These are phyloP conservation scores for Trypanosoma mega DNA, from an alignment of 208 protist species.

Conservation along the genomic window DNA sequence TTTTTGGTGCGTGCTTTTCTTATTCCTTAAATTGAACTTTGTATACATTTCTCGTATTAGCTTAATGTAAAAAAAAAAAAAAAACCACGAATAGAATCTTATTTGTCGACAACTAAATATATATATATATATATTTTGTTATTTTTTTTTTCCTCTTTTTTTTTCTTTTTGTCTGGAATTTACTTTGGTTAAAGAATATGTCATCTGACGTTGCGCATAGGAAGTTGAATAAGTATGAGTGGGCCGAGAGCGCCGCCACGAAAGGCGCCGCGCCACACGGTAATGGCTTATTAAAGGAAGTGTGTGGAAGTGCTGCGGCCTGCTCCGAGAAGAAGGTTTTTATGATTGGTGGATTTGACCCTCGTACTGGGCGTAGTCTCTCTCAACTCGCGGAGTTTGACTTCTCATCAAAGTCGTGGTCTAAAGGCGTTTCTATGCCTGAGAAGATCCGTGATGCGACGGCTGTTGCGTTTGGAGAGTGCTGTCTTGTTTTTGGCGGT, in stretches of 20 bases:
- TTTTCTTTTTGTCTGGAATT: constrained; percentile 9
- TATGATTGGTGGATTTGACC: constrained; percentile 40
- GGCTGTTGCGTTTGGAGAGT: constrained; percentile 37
- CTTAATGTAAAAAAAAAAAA: constrained; percentile 4
- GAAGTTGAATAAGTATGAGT: constrained; percentile 34
- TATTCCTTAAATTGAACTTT: too few relatives aligned
- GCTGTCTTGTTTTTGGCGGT: constrained; percentile 39
- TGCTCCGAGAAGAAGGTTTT: constrained; percentile 28
- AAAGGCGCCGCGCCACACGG: constrained; percentile 10
- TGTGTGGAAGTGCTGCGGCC: constrained; percentile 21
- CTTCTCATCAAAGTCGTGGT: constrained; percentile 34
- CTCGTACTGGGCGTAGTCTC: constrained; percentile 21
- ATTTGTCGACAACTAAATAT: too few relatives aligned
- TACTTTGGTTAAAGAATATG: constrained; percentile 12
- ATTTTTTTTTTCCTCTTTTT: constrained; percentile 19
- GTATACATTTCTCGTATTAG: neutral
- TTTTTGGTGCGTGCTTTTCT: too few relatives aligned
- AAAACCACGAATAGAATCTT: too few relatives aligned
- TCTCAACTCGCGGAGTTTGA: constrained; percentile 37
- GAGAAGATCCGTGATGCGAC: constrained; percentile 27
- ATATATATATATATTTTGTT: constrained; percentile 19
- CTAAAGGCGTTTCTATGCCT: constrained; percentile 22
- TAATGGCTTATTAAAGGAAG: constrained; percentile 16
- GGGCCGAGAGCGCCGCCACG: constrained; percentile 19
- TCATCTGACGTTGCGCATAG: constrained; percentile 21